Percentiles rank a stretch among this genome's conserved stretches.
phyloP scores from a whole-genome alignment of 2,329 filamentous ascomycete genomes.

The Trichoderma arundinaceum region DNA sequence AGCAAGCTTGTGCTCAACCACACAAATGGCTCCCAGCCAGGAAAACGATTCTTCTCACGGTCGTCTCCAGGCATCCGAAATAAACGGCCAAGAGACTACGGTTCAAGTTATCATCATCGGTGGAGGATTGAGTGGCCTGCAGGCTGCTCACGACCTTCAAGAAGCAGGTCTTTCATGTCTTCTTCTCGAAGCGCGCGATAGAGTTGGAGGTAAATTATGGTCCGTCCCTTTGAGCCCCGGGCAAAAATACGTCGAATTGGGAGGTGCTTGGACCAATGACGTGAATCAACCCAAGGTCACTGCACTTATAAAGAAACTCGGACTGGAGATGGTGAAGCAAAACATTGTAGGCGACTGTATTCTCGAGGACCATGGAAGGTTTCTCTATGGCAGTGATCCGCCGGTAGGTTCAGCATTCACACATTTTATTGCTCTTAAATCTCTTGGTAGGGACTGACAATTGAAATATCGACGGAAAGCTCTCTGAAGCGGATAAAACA shows the following conservation, averaged over 20 bases:
- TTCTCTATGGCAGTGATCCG: slow-evolving; percentile 3
- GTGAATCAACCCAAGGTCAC: slow-evolving; percentile 55
- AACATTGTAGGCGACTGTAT: slow-evolving; percentile 42
- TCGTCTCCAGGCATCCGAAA: neutral
- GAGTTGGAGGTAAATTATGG: slow-evolving; percentile 60
- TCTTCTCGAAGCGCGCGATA: slow-evolving; percentile 56
- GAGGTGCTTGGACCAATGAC: slow-evolving; percentile 66
- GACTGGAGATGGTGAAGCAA: slow-evolving; percentile 52
- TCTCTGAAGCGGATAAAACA: neutral
- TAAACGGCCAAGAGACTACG: neutral
- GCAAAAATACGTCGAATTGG: slow-evolving; percentile 54
- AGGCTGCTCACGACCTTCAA: slow-evolving; percentile 46
- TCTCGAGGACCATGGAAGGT: slow-evolving; percentile 1
- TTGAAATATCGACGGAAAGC: neutral
- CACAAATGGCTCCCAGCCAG: neutral
- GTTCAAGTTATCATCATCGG: slow-evolving; percentile 46
- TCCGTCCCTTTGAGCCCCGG: slow-evolving; percentile 43
- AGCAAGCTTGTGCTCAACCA: neutral
- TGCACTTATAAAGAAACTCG: slow-evolving; percentile 48
- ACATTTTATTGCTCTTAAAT: neutral
- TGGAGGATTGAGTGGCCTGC: slow-evolving; percentile 50
- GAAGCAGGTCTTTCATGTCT: slow-evolving; percentile 47
- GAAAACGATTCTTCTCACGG: neutral
- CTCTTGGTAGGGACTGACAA: neutral
- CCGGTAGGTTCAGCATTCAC: neutral